phyloP scores from a whole-genome alignment of 2,329 filamentous ascomycete genomes.

The Sclerotinia minor region DNA sequence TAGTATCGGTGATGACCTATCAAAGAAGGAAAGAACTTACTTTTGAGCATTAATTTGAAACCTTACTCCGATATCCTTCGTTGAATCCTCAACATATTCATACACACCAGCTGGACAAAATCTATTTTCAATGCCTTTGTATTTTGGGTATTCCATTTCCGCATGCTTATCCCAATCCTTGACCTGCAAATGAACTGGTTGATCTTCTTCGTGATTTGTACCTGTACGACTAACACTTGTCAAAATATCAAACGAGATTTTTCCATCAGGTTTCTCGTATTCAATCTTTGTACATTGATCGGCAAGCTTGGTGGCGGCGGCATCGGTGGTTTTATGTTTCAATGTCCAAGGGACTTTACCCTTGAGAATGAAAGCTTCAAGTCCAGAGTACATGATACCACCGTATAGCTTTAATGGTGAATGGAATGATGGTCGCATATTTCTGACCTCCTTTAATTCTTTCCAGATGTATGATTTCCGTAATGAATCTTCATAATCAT shows the following conservation, averaged over 20 bases:
- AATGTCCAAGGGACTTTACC: slow-evolving; percentile 90
- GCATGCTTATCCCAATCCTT: slow-evolving; percentile 93
- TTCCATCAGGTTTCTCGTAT: slow-evolving; percentile 94
- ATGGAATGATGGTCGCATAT: slow-evolving; percentile 96
- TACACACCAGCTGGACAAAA: slow-evolving; percentile 98
- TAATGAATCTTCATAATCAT: slow-evolving; percentile 88
- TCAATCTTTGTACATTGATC: slow-evolving; percentile 84
- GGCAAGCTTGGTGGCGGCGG: slow-evolving; percentile 75
- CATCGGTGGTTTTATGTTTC: slow-evolving; percentile 76
- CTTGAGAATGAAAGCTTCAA: slow-evolving; percentile 85
- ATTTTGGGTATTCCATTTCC: slow-evolving; percentile 77
- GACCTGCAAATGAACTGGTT: slow-evolving; percentile 94
- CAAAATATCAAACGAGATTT: slow-evolving; percentile 93
- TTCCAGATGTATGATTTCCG: slow-evolving; percentile 88
- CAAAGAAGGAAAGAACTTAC: slow-evolving; percentile 56
- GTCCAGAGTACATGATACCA: slow-evolving; percentile 86
- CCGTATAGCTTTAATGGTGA: slow-evolving; percentile 83
- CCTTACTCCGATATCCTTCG: slow-evolving; percentile 81
- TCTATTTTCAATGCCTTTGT: slow-evolving; percentile 89
- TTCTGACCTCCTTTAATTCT: slow-evolving; percentile 91
- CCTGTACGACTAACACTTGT: slow-evolving; percentile 94
- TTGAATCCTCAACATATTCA: slow-evolving; percentile 92
- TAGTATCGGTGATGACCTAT: neutral
- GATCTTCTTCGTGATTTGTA: slow-evolving; percentile 98
- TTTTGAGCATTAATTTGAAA: slow-evolving; percentile 99